These are phyloP conservation scores for Mortierella sp. DNA, from an alignment of 371 early-diverging fungal genomes.

Conservation along the genomic window DNA sequence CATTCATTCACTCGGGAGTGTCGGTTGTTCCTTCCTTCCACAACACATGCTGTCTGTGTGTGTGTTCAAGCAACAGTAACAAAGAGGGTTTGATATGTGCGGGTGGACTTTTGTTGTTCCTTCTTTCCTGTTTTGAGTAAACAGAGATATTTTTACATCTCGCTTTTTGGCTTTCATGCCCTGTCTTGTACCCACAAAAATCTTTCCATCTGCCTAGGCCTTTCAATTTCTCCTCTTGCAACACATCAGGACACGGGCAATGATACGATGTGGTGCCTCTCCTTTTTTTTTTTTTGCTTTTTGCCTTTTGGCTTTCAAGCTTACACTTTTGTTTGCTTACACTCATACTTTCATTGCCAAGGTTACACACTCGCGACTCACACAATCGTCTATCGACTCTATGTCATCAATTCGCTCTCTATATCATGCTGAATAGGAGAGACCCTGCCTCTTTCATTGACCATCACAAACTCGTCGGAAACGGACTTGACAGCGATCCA, in stretches of 20 bases:
- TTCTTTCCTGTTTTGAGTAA: background rate
- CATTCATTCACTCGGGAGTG: background rate
- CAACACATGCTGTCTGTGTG: background rate
- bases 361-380: conserved; percentile 8
- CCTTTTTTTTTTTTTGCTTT: background rate
- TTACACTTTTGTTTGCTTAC: background rate
- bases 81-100: conserved; percentile 16
- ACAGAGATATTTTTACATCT: conserved; percentile 4
- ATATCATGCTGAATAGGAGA: conserved; percentile 27
- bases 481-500: conserved; percentile 42
- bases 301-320: background rate
- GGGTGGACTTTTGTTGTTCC: conserved; percentile 37
- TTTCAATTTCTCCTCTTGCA: too few species aligned
- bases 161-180: background rate
- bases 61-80: background rate
- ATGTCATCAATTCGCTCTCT: background rate
- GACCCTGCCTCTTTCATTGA: conserved; percentile 34
- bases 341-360: background rate
- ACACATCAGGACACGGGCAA: background rate
- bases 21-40: background rate
- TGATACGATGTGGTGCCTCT: background rate
- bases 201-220: background rate
- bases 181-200: background rate
- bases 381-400: background rate
- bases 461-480: conserved; percentile 41